Conservation (phyloP, 208 protist genomes). For the Trypanosoma grayi region DNA sequence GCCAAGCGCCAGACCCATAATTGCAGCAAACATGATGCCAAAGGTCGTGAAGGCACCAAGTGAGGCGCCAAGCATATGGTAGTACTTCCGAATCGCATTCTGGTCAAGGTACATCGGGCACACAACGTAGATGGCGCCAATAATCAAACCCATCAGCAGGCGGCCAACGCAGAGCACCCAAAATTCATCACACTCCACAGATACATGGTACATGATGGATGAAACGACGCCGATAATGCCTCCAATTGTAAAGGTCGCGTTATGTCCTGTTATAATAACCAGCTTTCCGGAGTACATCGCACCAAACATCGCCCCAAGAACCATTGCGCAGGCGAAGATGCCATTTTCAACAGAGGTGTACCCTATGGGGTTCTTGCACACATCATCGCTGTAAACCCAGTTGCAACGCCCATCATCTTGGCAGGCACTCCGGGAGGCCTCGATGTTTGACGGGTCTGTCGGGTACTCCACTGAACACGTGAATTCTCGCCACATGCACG, state of each 20-base stretch:
- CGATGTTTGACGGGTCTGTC: too few relatives aligned
- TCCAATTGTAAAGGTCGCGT: slow-evolving; percentile 53
- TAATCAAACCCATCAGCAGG: slow-evolving; percentile 66
- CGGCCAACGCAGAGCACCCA: slow-evolving; percentile 68
- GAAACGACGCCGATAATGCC: slow-evolving; percentile 50
- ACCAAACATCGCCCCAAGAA: slow-evolving; percentile 74
- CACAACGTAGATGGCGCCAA: slow-evolving; percentile 60
- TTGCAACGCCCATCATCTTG: slow-evolving; percentile 33
- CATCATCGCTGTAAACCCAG: slow-evolving; percentile 46
- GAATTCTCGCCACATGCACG: slow-evolving; percentile 40
- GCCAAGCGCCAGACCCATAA: slow-evolving; percentile 54
- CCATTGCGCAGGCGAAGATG: slow-evolving; percentile 83
- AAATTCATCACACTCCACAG: slow-evolving; percentile 48
- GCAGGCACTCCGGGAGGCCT: slow-evolving; percentile 21
- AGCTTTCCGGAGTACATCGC: slow-evolving; percentile 60
- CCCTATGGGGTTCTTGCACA: slow-evolving; percentile 52
- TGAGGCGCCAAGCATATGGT: slow-evolving; percentile 58
- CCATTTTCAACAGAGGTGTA: slow-evolving; percentile 59
- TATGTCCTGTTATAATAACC: slow-evolving; percentile 41
- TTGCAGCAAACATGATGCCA: slow-evolving; percentile 76
- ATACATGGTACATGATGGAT: slow-evolving; percentile 67
- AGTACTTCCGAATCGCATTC: slow-evolving; percentile 59
- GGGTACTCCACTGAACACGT: slow-evolving; percentile 33
- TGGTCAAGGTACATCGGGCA: slow-evolving; percentile 76
- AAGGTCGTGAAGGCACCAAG: slow-evolving; percentile 85